phyloP scores from a whole-genome alignment of 2,329 filamentous ascomycete genomes.

The Neonectria sp. region DNA sequence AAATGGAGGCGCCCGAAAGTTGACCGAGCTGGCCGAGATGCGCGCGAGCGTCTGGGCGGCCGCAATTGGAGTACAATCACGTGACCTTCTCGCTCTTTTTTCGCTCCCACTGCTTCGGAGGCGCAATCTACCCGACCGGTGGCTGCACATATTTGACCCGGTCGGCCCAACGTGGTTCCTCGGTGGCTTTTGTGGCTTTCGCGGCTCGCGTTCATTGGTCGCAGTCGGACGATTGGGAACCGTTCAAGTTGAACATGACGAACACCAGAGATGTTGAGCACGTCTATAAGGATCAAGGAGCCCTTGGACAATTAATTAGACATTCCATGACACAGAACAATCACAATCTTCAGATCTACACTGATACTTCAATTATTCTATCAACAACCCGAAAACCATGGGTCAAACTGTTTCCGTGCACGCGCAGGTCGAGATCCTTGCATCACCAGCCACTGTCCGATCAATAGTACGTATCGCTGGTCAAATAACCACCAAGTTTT shows the following conservation, averaged over 20 bases:
- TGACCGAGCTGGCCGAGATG: slow-evolving; percentile 31
- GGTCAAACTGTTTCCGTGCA: not conserved
- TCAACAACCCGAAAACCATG: not conserved
- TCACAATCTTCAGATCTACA: not conserved
- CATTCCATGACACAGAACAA: not conserved
- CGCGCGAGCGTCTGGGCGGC: not conserved
- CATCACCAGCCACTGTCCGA: slow-evolving; percentile 31
- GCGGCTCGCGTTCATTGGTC: not conserved
- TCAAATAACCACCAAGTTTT: accelerated
- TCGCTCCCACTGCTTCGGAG: slow-evolving; percentile 8
- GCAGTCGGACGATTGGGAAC: not conserved
- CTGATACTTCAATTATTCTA: not conserved
- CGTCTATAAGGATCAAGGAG: not conserved
- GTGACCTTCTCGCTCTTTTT: slow-evolving; percentile 23
- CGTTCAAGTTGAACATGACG: not conserved
- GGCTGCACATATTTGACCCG: no score
- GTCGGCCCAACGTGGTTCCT: not conserved
- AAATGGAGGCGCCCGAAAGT: slow-evolving; percentile 23
- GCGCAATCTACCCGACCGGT: not conserved
- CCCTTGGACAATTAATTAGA: not conserved
- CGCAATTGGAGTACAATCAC: not conserved
- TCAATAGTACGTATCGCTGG: slow-evolving; percentile 21
- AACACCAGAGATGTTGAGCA: not conserved
- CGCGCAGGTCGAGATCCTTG: slow-evolving; percentile 32
- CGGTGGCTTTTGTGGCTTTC: not conserved